phyloP scores from a whole-genome alignment of 202 grass and related monocot genomes.

The Dendrocalamus latiflorus region DNA sequence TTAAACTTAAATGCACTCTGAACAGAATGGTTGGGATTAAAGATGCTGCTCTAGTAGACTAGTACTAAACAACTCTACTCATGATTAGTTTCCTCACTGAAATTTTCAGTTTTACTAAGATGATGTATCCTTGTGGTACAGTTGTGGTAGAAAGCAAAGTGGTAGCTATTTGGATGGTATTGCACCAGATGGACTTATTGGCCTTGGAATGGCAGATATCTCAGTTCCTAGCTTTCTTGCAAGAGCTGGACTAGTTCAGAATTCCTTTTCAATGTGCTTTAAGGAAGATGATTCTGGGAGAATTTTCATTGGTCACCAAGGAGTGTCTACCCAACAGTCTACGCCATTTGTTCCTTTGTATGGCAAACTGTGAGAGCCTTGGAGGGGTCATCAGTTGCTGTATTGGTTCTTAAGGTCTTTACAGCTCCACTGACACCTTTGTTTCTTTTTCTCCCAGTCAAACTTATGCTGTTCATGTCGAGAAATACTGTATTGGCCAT shows the following conservation, averaged over 20 bases:
- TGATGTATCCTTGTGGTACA: constrained; percentile 25
- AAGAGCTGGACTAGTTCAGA: constrained; percentile 69
- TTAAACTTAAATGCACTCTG: not conserved
- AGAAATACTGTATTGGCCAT: constrained; percentile 73
- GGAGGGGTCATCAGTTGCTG: constrained; percentile 5
- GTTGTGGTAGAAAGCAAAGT: constrained; percentile 92
- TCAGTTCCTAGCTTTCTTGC: constrained; percentile 96
- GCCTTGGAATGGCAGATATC: constrained; percentile 83
- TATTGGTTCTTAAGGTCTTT: constrained; percentile 9
- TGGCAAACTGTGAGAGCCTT: constrained; percentile 79
- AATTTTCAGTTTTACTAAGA: constrained; percentile 6
- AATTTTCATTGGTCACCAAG: constrained; percentile 93
- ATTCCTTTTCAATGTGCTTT: constrained; percentile 95
- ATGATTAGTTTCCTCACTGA: constrained; percentile 16
- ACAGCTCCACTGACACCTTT: constrained; percentile 14
- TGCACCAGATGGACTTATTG: constrained; percentile 97
- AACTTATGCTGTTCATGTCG: constrained; percentile 68
- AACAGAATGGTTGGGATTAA: not conserved
- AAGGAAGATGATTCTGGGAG: constrained; percentile 74
- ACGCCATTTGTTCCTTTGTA: constrained; percentile 74
- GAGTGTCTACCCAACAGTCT: constrained; percentile 67
- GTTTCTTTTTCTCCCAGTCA: constrained; percentile 45
- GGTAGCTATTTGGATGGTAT: constrained; percentile 88
- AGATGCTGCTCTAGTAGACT: not conserved
- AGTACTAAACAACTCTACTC: not conserved